phyloP scores from a whole-genome alignment of 805 yeast species.

The Wickerhamiella cacticola region DNA sequence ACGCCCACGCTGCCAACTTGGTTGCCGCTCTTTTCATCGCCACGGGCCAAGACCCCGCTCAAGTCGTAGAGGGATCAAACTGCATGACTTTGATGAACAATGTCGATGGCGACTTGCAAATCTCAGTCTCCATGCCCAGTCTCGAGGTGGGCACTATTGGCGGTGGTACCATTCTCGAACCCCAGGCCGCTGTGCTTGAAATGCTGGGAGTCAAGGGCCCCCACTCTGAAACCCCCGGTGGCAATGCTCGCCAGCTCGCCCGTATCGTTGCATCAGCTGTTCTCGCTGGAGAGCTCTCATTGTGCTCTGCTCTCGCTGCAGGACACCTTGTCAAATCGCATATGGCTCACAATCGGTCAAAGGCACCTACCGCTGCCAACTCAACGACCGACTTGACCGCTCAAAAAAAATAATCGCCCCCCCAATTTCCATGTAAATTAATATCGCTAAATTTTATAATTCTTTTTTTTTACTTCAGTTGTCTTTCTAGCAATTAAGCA shows the following conservation, averaged over 20 bases:
- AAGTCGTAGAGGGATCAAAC: conserved; percentile 92
- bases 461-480: too few species aligned
- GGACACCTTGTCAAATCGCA: conserved; percentile 97
- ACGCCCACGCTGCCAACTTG: conserved; percentile 95
- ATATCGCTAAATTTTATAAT: background rate
- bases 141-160: conserved; percentile 99
- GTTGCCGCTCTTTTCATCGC: conserved; percentile 92
- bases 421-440: background rate
- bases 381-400: conserved; percentile 4
- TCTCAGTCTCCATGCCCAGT: conserved; percentile 98
- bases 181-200: conserved; percentile 94
- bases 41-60: conserved; percentile 99
- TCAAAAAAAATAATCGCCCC: background rate
- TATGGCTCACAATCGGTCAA: conserved; percentile 84
- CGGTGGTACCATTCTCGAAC: conserved; percentile 95
- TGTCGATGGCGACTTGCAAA: conserved; percentile 64
- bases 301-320: conserved; percentile 93
- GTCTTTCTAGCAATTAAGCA: too few species aligned
- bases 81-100: conserved; percentile 94
- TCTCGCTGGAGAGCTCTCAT: conserved; percentile 87
- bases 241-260: conserved; percentile 87
- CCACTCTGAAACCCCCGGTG: conserved; percentile 85
- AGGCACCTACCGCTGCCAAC: conserved; percentile 33
- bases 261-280: conserved; percentile 88
- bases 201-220: conserved; percentile 93